phyloP scores from a whole-genome alignment of 2,329 filamentous ascomycete species.

The Neonectria punicea region DNA sequence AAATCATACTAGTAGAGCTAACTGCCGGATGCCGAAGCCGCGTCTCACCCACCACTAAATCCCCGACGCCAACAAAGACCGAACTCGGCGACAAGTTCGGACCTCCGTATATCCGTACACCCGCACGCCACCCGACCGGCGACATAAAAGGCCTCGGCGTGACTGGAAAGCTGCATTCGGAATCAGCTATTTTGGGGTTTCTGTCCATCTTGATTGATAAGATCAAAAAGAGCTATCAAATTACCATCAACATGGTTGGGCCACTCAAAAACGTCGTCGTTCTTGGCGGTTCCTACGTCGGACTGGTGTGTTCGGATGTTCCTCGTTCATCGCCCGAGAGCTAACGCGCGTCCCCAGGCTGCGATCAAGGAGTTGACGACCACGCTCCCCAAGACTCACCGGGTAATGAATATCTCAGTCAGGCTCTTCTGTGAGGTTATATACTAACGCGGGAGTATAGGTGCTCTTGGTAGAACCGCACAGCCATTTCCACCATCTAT shows the following conservation, averaged over 20 bases:
- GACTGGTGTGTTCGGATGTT: slow-evolving; percentile 30
- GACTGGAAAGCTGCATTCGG: not conserved
- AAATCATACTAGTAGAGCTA: no score
- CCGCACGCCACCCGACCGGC: not conserved
- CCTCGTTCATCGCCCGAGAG: not conserved
- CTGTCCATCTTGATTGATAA: slow-evolving; percentile 9
- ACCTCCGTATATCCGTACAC: slow-evolving; percentile 25
- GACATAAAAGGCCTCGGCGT: slow-evolving; percentile 18
- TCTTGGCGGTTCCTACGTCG: slow-evolving; percentile 43
- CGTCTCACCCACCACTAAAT: not conserved
- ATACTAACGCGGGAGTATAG: slow-evolving; percentile 11
- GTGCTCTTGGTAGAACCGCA: slow-evolving; percentile 62
- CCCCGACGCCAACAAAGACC: slow-evolving; percentile 13
- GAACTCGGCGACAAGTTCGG: slow-evolving; percentile 19
- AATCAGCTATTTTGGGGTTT: slow-evolving; percentile 16
- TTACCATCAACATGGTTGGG: slow-evolving; percentile 27
- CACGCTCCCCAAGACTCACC: slow-evolving; percentile 34
- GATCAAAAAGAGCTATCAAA: not conserved
- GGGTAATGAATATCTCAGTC: slow-evolving; percentile 13
- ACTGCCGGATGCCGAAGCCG: not conserved
- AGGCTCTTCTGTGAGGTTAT: not conserved
- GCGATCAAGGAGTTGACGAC: slow-evolving; percentile 39
- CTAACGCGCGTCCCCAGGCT: slow-evolving; percentile 24
- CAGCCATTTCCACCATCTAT: slow-evolving; percentile 62
- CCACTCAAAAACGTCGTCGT: slow-evolving; percentile 41